Evolutionary conservation across 148 eudicot species (phyloP).

Genomic region (Chenopodium quinoa): DNA sequence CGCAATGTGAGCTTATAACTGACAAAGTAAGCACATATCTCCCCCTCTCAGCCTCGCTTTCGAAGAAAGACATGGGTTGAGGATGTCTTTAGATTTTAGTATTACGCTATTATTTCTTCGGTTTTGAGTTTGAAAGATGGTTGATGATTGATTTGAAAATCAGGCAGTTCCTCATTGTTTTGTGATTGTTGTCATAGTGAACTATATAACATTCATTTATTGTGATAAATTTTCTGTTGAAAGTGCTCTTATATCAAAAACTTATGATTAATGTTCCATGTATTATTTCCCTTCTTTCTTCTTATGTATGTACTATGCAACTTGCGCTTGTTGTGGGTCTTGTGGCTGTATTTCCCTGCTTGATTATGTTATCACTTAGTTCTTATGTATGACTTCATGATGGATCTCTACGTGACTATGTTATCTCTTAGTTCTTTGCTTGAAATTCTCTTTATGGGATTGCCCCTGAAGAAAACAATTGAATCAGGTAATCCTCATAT

Average conservation of each 20-base stretch:
- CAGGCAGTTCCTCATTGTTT: not conserved
- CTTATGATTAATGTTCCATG: not conserved
- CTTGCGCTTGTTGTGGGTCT: not conserved
- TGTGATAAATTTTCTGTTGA: not conserved
- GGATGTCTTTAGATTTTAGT: not conserved
- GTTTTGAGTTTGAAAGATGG: not conserved
- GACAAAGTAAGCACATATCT: conserved; percentile 49
- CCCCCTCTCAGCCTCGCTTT: not conserved
- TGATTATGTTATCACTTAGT: too few relatives aligned
- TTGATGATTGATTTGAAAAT: not conserved
- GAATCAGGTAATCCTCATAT: conserved; percentile 46
- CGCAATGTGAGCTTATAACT: conserved; percentile 92
- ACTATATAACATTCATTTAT: not conserved
- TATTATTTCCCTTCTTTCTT: not conserved
- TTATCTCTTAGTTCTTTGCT: conserved; percentile 11
- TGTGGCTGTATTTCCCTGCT: not conserved
- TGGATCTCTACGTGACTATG: not conserved
- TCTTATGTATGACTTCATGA: too few relatives aligned
- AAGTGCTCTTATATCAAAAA: not conserved
- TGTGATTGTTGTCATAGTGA: not conserved
- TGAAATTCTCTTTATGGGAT: conserved; percentile 33
- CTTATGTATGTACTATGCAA: not conserved
- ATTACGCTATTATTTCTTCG: not conserved
- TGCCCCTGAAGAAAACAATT: conserved; percentile 38
- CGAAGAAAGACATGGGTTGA: not conserved